These are phyloP conservation scores for Lycium ferocissimum DNA, from an alignment of 257 asterid species.

Conservation along the genomic window DNA sequence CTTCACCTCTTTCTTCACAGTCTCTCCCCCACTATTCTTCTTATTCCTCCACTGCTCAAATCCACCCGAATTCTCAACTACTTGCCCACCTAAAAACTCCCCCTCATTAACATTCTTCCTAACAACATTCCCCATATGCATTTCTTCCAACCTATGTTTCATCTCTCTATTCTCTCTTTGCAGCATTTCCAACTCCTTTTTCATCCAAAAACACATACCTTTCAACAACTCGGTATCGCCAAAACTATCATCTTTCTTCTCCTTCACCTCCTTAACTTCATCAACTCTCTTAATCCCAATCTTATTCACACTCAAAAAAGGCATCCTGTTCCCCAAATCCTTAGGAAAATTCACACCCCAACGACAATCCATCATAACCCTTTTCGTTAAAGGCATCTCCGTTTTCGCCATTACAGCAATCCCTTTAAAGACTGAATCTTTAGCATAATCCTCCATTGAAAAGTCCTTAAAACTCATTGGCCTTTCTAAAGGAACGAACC, in stretches of 20 bases:
- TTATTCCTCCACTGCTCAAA: constrained; percentile 71
- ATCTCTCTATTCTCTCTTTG: constrained; percentile 67
- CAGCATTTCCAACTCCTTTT: constrained; percentile 67
- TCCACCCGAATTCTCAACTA: constrained; percentile 49
- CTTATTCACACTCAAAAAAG: constrained; percentile 68
- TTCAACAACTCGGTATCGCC: constrained; percentile 60
- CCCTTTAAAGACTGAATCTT: constrained; percentile 61
- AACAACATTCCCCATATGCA: constrained; percentile 44
- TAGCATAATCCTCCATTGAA: constrained; percentile 38
- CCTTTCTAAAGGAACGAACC: constrained; percentile 71
- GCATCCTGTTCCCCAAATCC: constrained; percentile 59
- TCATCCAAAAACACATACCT: constrained; percentile 75
- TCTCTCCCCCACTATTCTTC: constrained; percentile 48
- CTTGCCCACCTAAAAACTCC: constrained; percentile 46
- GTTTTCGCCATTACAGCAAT: constrained; percentile 64
- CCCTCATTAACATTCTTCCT: constrained; percentile 37
- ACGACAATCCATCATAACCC: constrained; percentile 52
- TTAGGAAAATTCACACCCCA: constrained; percentile 75
- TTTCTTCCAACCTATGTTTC: constrained; percentile 65
- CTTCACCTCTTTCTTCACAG: constrained; percentile 55
- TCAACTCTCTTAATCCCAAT: constrained; percentile 67
- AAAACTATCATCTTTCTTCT: constrained; percentile 41
- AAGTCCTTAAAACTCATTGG: constrained; percentile 55
- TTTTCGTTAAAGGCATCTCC: constrained; percentile 61
- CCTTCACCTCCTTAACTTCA: constrained; percentile 42